Percentiles rank a stretch among this genome's conserved stretches.
Conservation (phyloP, 2,329 filamentous ascomycete species). For the Clonostachys chloroleuca region DNA sequence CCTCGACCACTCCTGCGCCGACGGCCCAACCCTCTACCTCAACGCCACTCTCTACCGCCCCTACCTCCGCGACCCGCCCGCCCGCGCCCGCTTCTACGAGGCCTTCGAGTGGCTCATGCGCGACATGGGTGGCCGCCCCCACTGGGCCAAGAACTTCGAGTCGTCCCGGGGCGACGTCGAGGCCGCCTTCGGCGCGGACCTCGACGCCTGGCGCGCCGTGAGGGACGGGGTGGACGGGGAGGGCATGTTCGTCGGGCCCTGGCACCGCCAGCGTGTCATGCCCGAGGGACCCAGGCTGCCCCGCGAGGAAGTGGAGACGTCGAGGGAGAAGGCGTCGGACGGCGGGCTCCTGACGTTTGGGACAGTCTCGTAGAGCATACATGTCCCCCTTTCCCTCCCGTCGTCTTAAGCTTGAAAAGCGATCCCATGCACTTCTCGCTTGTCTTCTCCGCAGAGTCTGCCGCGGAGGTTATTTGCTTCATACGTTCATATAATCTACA, state of each 20-base stretch:
- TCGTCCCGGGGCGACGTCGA: constrained; percentile 57
- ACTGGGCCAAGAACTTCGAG: constrained; percentile 92
- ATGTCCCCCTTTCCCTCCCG: too few relatives aligned
- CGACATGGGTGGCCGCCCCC: constrained; percentile 74
- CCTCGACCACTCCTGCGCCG: constrained; percentile 65
- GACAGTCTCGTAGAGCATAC: background rate
- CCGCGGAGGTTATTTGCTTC: too few relatives aligned
- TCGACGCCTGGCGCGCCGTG: constrained; percentile 63
- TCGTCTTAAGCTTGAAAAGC: too few relatives aligned
- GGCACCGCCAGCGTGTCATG: constrained; percentile 72
- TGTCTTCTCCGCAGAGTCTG: too few relatives aligned
- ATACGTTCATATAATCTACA: too few relatives aligned
- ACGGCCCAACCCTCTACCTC: constrained; percentile 77
- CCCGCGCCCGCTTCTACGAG: constrained; percentile 73
- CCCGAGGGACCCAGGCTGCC: constrained; percentile 21
- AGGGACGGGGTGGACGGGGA: constrained; percentile 70
- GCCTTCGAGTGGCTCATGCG: constrained; percentile 90
- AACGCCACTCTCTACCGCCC: constrained; percentile 88
- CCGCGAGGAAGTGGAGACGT: constrained; percentile 28
- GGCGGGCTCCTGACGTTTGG: constrained; percentile 13
- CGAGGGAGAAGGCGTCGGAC: constrained; percentile 12
- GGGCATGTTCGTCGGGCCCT: constrained; percentile 86
- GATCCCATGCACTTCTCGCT: too few relatives aligned
- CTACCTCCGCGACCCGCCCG: constrained; percentile 74
- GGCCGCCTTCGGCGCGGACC: constrained; percentile 62